phyloP scores from a whole-genome alignment of 2,329 filamentous ascomycete genomes.

The Fusarium coffeatum region DNA sequence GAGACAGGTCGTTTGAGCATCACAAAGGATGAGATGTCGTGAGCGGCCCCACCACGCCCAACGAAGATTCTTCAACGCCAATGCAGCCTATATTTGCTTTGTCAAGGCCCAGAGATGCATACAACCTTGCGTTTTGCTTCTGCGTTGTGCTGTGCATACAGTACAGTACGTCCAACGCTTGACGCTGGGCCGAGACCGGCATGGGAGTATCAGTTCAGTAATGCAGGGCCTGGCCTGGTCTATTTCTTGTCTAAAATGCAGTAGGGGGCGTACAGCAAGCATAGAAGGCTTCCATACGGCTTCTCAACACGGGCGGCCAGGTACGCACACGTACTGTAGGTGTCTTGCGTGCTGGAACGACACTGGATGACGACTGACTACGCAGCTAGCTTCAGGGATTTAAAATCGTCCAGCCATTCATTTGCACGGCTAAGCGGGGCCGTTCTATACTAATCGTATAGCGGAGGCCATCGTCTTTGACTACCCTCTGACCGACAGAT shows the following conservation, averaged over 20 bases:
- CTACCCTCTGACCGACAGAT: conserved; percentile 16
- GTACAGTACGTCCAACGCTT: background rate
- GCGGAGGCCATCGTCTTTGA: background rate
- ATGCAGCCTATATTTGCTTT: conserved; percentile 6
- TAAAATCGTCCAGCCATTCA: background rate
- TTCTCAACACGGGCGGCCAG: conserved; percentile 12
- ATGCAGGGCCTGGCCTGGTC: conserved; percentile 35
- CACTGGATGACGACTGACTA: conserved; percentile 4
- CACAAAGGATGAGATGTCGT: background rate
- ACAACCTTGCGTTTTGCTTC: conserved; percentile 7
- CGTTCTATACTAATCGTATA: conserved; percentile 2
- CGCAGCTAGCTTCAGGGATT: background rate
- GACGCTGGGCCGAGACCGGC: conserved; percentile 33
- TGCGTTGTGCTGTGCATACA: conserved; percentile 10
- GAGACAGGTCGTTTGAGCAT: background rate
- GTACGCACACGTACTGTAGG: background rate
- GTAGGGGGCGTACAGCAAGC: conserved; percentile 20
- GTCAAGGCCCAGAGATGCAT: background rate
- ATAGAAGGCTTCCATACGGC: conserved; percentile 17
- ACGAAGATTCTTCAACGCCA: conserved; percentile 16
- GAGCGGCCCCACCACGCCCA: conserved; percentile 6
- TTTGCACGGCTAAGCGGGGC: conserved; percentile 11
- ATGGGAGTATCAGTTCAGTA: conserved; percentile 17
- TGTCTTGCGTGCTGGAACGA: conserved; percentile 1
- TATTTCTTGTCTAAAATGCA: conserved; percentile 19